These are phyloP conservation scores for Phytophthora colocasiae DNA, from an alignment of 352 stramenopile species.

Conservation along the genomic window DNA sequence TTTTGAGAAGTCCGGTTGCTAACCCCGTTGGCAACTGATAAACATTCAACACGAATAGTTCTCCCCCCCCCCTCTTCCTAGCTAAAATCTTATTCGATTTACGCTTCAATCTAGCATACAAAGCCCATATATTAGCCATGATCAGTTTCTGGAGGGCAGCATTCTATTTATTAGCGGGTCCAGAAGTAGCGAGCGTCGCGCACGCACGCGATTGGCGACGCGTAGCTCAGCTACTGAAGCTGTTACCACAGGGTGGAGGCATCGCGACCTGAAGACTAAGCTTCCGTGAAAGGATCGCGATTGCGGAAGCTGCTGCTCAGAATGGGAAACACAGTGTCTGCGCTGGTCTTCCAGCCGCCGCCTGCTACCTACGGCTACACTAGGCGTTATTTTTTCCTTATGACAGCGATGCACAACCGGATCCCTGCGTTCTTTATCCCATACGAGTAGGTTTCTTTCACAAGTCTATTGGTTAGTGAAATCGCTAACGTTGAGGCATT, in stretches of 20 bases:
- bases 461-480: conserved; percentile 2
- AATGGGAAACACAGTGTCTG: conserved; percentile 85
- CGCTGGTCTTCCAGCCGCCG: conserved; percentile 92
- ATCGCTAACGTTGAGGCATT: conserved; percentile 20
- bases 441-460: conserved; percentile 61
- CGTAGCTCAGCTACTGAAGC: too few relatives aligned
- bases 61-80: too few relatives aligned
- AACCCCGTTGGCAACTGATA: too few relatives aligned
- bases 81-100: conserved; percentile 8
- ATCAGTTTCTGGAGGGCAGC: conserved; percentile 32
- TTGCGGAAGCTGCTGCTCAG: conserved; percentile 3
- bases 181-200: conserved; percentile 18
- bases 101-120: conserved; percentile 23
- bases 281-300: not conserved
- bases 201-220: conserved; percentile 4
- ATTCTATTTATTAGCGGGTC: conserved; percentile 38
- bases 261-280: not conserved
- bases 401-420: conserved; percentile 84
- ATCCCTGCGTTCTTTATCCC: conserved; percentile 97
- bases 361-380: conserved; percentile 76
- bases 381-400: conserved; percentile 94
- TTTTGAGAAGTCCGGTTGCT: too few relatives aligned
- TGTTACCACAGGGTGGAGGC: not conserved
- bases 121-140: conserved; percentile 15
- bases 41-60: too few relatives aligned